Conservation (phyloP, 1,284 basidiomycete genomes). For the Trichosporon sp. region DNA sequence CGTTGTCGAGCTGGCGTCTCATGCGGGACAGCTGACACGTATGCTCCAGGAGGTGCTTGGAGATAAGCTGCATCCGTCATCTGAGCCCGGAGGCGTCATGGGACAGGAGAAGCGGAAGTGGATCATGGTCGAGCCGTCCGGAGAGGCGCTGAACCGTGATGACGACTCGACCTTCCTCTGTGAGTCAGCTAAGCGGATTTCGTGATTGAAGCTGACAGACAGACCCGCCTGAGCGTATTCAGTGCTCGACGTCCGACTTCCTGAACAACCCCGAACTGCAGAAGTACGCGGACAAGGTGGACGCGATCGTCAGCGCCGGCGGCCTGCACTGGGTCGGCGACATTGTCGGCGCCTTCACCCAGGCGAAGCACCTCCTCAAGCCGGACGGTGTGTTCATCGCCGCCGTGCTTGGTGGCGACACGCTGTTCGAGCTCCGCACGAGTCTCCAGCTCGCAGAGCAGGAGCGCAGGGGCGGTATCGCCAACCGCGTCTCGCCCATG, state of each 20-base stretch:
- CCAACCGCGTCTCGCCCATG: constrained; percentile 95
- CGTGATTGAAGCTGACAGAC: constrained; percentile 8
- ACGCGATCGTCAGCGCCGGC: constrained; percentile 88
- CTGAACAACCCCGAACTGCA: constrained; percentile 58
- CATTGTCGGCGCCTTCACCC: constrained; percentile 86
- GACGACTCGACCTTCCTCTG: constrained; percentile 37
- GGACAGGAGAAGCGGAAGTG: constrained; percentile 37
- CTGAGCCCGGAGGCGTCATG: constrained; percentile 24
- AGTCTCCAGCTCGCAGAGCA: constrained; percentile 89
- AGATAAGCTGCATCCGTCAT: constrained; percentile 66
- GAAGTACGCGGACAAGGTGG: constrained; percentile 66
- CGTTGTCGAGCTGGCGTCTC: constrained; percentile 88
- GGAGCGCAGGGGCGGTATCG: constrained; percentile 93
- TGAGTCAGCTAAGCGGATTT: constrained; percentile 23
- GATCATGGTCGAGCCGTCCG: constrained; percentile 81
- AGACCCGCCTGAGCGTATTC: constrained; percentile 43
- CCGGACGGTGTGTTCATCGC: constrained; percentile 95
- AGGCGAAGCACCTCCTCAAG: constrained; percentile 80
- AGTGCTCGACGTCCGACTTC: constrained; percentile 41
- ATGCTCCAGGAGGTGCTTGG: constrained; percentile 70
- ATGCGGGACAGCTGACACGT: constrained; percentile 89
- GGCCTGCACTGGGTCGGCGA: constrained; percentile 98
- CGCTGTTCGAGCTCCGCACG: constrained; percentile 83
- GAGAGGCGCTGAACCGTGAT: constrained; percentile 70
- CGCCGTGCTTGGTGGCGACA: constrained; percentile 94